Evolutionary conservation across 768 basidiomycete species (phyloP).

Genomic region (Phlegmacium glaucopus): DNA sequence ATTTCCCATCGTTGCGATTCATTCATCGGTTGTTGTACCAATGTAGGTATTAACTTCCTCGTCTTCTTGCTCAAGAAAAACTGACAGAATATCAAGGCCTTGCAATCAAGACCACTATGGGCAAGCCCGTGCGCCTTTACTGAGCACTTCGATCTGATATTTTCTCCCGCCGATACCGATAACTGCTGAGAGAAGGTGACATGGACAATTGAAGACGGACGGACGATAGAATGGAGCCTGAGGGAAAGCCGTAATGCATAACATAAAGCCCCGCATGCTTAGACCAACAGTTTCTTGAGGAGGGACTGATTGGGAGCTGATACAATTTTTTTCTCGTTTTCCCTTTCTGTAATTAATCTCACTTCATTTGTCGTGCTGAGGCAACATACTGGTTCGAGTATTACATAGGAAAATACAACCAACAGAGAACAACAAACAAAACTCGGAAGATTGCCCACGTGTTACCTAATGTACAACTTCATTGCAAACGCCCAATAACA

Average conservation of each 20-base stretch:
- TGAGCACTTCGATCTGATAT: slow-evolving; percentile 33
- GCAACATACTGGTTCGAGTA: no score
- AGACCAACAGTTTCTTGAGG: slow-evolving; percentile 82
- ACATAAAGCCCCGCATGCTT: slow-evolving; percentile 99
- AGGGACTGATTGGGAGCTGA: slow-evolving; percentile 91
- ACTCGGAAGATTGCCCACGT: no score
- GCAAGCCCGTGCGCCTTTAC: slow-evolving; percentile 95
- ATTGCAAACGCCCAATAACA: no score
- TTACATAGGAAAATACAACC: no score
- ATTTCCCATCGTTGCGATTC: neutral
- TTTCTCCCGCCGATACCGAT: neutral
- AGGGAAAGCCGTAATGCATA: slow-evolving; percentile 69
- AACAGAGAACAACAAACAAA: no score
- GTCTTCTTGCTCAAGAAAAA: slow-evolving; percentile 99
- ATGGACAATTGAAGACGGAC: neutral
- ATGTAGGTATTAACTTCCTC: slow-evolving; percentile 95
- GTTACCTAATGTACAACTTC: no score
- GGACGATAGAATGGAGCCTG: no score
- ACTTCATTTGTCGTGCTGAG: no score
- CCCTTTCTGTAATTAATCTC: no score
- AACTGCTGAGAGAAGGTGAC: neutral
- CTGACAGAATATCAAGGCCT: slow-evolving; percentile 99
- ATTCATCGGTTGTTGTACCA: slow-evolving; percentile 2
- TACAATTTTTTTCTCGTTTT: slow-evolving; percentile 20
- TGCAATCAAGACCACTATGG: slow-evolving; percentile 99